phyloP scores from a whole-genome alignment of 2,329 filamentous ascomycete species.

The Botryotinia calthae region DNA sequence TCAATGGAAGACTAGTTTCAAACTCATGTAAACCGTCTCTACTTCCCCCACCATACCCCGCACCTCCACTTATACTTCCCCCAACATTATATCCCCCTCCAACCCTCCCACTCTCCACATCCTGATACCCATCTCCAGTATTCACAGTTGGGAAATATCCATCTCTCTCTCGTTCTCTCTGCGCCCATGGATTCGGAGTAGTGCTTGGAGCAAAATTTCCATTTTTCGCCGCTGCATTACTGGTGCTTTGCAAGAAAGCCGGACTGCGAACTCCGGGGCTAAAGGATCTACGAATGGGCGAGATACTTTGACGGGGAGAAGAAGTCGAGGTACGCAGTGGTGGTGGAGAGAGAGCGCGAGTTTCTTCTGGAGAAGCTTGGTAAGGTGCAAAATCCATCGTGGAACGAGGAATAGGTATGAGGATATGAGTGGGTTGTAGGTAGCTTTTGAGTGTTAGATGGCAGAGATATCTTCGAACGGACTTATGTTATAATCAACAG shows the following conservation, averaged over 20 bases:
- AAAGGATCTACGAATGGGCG: slow-evolving; percentile 49
- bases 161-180: slow-evolving; percentile 22
- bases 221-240: slow-evolving; percentile 26
- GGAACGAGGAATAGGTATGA: background rate
- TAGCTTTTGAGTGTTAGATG: background rate
- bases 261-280: slow-evolving; percentile 43
- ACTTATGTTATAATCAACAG: background rate
- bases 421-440: background rate
- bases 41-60: background rate
- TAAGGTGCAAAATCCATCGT: slow-evolving; percentile 94
- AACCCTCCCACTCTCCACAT: slow-evolving; percentile 16
- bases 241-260: slow-evolving; percentile 15
- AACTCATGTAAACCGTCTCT: slow-evolving; percentile 70
- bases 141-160: slow-evolving; percentile 19
- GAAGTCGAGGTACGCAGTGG: slow-evolving; percentile 28
- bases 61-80: background rate
- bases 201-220: slow-evolving; percentile 25
- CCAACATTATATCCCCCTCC: background rate
- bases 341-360: slow-evolving; percentile 75
- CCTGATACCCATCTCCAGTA: slow-evolving; percentile 14
- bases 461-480: background rate
- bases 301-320: slow-evolving; percentile 49
- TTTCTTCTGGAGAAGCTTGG: slow-evolving; percentile 86
- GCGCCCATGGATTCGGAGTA: slow-evolving; percentile 22
- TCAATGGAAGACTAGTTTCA: slow-evolving; percentile 82